Evolutionary conservation across 2,329 filamentous ascomycete genomes (phyloP), one percentile per base, ranked within the genome.

Genomic region (Phoma sp.): DNA sequence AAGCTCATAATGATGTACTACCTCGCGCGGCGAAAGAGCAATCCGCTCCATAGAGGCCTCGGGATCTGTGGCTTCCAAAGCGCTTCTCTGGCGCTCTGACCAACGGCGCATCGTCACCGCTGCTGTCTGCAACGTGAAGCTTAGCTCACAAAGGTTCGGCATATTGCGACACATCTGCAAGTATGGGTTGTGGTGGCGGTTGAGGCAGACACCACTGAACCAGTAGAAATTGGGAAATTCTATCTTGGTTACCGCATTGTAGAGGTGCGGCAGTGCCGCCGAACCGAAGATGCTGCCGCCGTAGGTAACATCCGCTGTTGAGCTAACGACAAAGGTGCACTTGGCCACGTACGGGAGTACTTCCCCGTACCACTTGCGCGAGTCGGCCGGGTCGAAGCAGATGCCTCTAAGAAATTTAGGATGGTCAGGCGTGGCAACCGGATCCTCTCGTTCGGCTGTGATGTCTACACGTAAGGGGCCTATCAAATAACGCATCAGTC

Each of bases 151-250:
- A 0, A 96, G 96, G 71, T 81, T 92, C 2, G 89, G 91, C 3
- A 96, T 92, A 66, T 86, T 92, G 11, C 74, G 96, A 45, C 92
- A 96, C 68, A 93, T 96, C 65, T 92, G 92, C 0, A 91, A 86
- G 64, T 92, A 91, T 52, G 93, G 97, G 69, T 96, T 98, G 70
- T 87, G 92, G 1, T 95, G 96, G 65, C 93, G 97, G 2, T 82
- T 0, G 77, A 96, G 14, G 88, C 96, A 62, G 87, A 93, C 66
- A 88, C 89, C 71, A 83, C 87, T 3, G 77, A 77, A 52, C 68
- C 74, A 15, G 76, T 78, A 25, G 76, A 79, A 52, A 70, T 74
- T 45, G 4, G 57, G 25, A 75, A 83, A 47, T 78, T 79, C 20
- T 76, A 82, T n/a, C 68, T 75, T 51, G 61, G 76, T 72, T 40